These are phyloP conservation scores for Nigrospora sphaerica DNA, from an alignment of 2,329 filamentous ascomycete species.

Conservation along the genomic window DNA sequence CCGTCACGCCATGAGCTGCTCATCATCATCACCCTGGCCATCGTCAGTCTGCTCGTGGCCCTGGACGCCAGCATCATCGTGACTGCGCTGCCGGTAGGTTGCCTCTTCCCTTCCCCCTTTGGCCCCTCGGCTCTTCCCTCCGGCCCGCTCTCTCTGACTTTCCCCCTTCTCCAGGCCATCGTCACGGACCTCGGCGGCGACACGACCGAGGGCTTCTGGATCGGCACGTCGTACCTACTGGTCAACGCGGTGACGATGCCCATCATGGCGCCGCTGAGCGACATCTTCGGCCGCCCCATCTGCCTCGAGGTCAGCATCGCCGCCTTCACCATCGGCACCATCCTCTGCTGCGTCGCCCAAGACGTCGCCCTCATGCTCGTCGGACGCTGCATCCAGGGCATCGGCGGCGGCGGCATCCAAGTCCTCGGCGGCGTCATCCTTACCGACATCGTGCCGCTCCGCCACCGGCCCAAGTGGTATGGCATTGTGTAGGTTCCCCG, in stretches of 20 bases:
- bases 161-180: slow-evolving; percentile 8
- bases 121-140: no score
- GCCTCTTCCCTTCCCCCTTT: no score
- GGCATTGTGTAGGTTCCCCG: slow-evolving; percentile 22
- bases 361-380: slow-evolving; percentile 25
- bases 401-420: slow-evolving; percentile 33
- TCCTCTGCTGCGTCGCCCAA: slow-evolving; percentile 27
- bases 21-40: slow-evolving; percentile 4
- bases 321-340: slow-evolving; percentile 35
- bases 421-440: slow-evolving; percentile 31
- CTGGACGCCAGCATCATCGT: slow-evolving; percentile 5
- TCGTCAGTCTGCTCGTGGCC: slow-evolving; percentile 2
- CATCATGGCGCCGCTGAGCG: slow-evolving; percentile 22
- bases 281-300: slow-evolving; percentile 26
- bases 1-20: slow-evolving; percentile 3
- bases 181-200: slow-evolving; percentile 11
- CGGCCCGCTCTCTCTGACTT: background rate
- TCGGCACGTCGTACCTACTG: slow-evolving; percentile 20
- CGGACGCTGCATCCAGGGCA: slow-evolving; percentile 30
- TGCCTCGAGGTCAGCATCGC: slow-evolving; percentile 23
- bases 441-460: slow-evolving; percentile 33
- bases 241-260: slow-evolving; percentile 21
- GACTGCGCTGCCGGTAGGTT: slow-evolving; percentile 4
- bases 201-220: slow-evolving; percentile 19
- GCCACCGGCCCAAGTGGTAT: slow-evolving; percentile 33